Evolutionary conservation across 2,329 filamentous ascomycete species (phyloP), one percentile per base, ranked within the genome.

Genomic region (Pseudocercospora ulei): DNA sequence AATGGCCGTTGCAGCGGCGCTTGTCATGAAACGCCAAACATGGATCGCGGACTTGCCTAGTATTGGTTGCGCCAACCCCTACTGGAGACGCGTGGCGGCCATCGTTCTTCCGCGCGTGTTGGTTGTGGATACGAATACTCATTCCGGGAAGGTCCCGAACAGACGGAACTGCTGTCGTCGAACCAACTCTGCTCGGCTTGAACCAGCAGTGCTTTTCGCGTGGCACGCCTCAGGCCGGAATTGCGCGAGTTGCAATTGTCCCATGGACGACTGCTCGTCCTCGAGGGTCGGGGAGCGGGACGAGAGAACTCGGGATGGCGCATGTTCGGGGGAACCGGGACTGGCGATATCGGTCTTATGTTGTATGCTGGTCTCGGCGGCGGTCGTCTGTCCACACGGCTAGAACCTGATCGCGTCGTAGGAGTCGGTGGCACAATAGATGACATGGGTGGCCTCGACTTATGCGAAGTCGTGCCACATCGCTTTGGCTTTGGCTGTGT

Each of bases 201-300:
- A 5, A 33, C 30, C 8, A 22, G 18, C 17, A 33, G 7, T 9
- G 30, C 30, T 19, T 3, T 22, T 20, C 30, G 17, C 11, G 17
- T 33, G 13, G 30, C 30, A 5, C 11, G 18, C 14, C 30, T 19
- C 9, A 33, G 17, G 17, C 23, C 30, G 3, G 28, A 12, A 11
- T 3, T 16, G 9, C 7, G n/a, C 28, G 30, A 13, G 11, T 14
- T 9, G 30, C 11, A 13, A n/a, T 13, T 33, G 9, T 33, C 9
- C 30, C 30, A 33, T 3, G 30, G 30, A 11, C 30, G 30, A 5
- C 30, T 22, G 18, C 30, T 20, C 5, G 30, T 22, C 14, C 30
- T 33, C 4, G 30, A 22, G 8, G n/a, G 8, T 7, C 4, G 6
- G 5, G 5, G 6, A 6, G 25, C 13, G 3, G 25, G 25, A 3